Evolutionary conservation across 148 eudicot species (phyloP).

Genomic region (Rhododendron ovatum): DNA sequence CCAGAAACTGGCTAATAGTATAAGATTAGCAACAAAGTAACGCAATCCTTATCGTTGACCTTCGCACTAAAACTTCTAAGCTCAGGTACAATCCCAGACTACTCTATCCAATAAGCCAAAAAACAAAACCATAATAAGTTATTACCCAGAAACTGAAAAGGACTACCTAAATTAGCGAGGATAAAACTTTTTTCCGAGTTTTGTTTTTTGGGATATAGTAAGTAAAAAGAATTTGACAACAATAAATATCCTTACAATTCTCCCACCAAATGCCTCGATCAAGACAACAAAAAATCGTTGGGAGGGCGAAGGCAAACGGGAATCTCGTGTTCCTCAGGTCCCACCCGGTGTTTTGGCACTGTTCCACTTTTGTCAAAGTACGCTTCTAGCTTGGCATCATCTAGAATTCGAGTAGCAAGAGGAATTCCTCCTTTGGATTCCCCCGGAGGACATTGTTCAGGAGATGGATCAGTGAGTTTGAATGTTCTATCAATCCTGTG

Average conservation of each 20-base stretch:
- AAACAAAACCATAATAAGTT: slow-evolving; percentile 21
- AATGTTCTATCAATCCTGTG: slow-evolving; percentile 58
- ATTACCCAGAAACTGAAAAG: slow-evolving; percentile 9
- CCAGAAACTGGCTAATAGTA: neutral
- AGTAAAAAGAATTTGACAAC: no score
- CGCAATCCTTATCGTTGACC: no score
- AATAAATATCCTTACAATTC: slow-evolving; percentile 27
- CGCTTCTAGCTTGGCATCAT: slow-evolving; percentile 80
- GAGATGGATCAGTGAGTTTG: slow-evolving; percentile 62
- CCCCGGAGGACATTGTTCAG: slow-evolving; percentile 82
- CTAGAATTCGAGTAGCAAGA: slow-evolving; percentile 64
- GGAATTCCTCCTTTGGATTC: slow-evolving; percentile 66
- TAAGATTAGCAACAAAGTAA: slow-evolving; percentile 2
- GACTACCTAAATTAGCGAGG: slow-evolving; percentile 5
- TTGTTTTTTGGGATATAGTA: slow-evolving; percentile 13
- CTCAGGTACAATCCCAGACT: slow-evolving; percentile 22
- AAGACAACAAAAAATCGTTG: slow-evolving; percentile 53
- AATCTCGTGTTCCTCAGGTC: slow-evolving; percentile 77
- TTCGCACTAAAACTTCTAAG: no score
- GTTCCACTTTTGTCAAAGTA: slow-evolving; percentile 65
- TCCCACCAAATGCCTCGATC: slow-evolving; percentile 27
- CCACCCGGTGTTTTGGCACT: slow-evolving; percentile 69
- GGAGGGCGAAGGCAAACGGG: slow-evolving; percentile 63
- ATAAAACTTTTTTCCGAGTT: slow-evolving; percentile 3
- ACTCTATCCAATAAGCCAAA: slow-evolving; percentile 3